phyloP scores from a whole-genome alignment of 2,329 filamentous ascomycete genomes.

The Fusarium citri region DNA sequence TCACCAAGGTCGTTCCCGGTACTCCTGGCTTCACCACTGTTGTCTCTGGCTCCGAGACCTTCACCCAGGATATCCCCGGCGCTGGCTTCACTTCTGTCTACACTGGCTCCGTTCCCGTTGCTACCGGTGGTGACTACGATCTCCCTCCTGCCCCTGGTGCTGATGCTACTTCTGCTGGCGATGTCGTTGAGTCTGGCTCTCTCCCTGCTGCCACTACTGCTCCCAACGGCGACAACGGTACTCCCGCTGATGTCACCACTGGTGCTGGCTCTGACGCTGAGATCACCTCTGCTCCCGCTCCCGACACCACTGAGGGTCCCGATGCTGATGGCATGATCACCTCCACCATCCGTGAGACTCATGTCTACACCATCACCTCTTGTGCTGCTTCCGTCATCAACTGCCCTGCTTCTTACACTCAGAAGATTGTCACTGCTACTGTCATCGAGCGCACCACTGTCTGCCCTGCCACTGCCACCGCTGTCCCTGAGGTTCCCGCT shows the following conservation, averaged over 20 bases:
- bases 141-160: slow-evolving; percentile 5
- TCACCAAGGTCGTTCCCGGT: slow-evolving; percentile 2
- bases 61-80: slow-evolving; percentile 12
- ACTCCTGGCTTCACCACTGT: slow-evolving; percentile 18
- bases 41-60: slow-evolving; percentile 16
- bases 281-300: slow-evolving; percentile 13
- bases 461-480: slow-evolving; percentile 41
- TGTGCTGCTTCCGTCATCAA: slow-evolving; percentile 54
- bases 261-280: slow-evolving; percentile 13
- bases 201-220: slow-evolving; percentile 12
- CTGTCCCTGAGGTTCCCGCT: not conserved
- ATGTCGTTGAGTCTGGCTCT: slow-evolving; percentile 12
- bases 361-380: slow-evolving; percentile 50
- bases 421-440: slow-evolving; percentile 47
- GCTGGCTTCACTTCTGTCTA: slow-evolving; percentile 19
- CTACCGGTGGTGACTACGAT: slow-evolving; percentile 4
- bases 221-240: not conserved
- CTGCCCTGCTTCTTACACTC: slow-evolving; percentile 54
- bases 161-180: slow-evolving; percentile 11
- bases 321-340: slow-evolving; percentile 36
- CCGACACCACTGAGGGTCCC: slow-evolving; percentile 16
- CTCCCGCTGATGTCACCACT: slow-evolving; percentile 13
- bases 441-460: slow-evolving; percentile 36
- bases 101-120: not conserved
- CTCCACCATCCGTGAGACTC: slow-evolving; percentile 41